Base-by-base conservation (phyloP, 805 yeast species). In the Lachancea fermentati region DNA sequence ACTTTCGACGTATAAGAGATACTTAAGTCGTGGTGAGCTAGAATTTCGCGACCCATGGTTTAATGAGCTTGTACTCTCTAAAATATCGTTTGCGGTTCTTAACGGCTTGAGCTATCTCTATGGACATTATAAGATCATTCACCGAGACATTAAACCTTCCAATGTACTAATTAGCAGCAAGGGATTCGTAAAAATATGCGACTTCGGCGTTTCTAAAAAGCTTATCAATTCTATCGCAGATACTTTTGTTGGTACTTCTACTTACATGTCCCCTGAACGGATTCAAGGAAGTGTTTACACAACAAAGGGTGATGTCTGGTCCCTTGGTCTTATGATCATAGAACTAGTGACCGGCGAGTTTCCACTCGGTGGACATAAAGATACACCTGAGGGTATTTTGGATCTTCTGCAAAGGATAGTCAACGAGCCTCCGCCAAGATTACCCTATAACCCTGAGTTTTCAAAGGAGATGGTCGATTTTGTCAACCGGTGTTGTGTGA, bases 261-360 rank as follows among this genome's bases (percentile, higher is more conserved):
- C 95, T 0, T 93, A 93, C 59, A 93, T 93, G 94, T 85, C 96
- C 1, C 99, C 99, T 0, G 99, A 93, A 55, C 73, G 99, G 47
- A 91, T 93, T 41, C 96, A 88, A 63, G 99, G 99, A 14, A 86
- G 85, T 32, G 81, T 81, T 7, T 93, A 93, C 63, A 84, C 95
- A 6, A 81, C 89, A n/a, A 88, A 89, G 51, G 91, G 95, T 29
- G 99, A 93, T 60, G 91, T 93, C 9, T 93, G 99, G 99, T 87
- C 97, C 0, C 66, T 89, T 49, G 99, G 98, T 1, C 68, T 93
- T 33, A 84, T 89, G 81, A 69, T 93, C 30, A 78, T 86, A 37
- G 97, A 93, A 60, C 68, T 93, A 38, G 91, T 96, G 1, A 77
- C 85, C 3, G 97, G 97, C 0, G 71, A 71, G 39, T 81, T 83